Evolutionary conservation across 768 basidiomycete genomes (phyloP), one percentile per base, ranked within the genome.

Genomic region (Russula sp.): DNA sequence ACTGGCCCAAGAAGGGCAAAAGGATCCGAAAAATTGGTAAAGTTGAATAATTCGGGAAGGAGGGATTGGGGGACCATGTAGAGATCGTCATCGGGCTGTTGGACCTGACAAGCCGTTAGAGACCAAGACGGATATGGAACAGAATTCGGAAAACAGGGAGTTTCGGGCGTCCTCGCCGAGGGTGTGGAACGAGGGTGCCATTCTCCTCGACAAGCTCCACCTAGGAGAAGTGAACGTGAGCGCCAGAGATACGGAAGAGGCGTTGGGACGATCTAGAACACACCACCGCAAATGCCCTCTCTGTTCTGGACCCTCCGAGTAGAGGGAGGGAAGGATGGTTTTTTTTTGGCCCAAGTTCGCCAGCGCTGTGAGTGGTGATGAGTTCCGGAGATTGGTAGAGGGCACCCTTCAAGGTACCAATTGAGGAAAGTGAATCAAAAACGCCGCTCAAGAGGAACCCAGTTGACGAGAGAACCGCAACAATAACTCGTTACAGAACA

Each of bases 11-110:
- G 38, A 63, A 61, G 69, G 70, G 58, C 67, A 60, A 60, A 56
- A 47, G 36, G 70, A 55, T 56, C 70, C 71, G 65, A 48, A 53
- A 59, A 58, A 63, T 60, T 66, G 71, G 72, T 71, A 69, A 68
- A 58, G 45, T 60, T 52, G 54, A 59, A 54, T 56, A 58, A 56
- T 43, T 43, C 20, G 59, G 51, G 48, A 59, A 45, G 60, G 47
- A 29, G 25, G 25, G 25, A 29, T 29, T 29, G 25, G 25, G 25
- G 45, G 6, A 13, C 22, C 25, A 52, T 48, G 35, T 16, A 29
- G n/a, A 63, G 63, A 62, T 62, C 50, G 9, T 7, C 5, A 45
- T 47, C 53, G 43, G 25, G 20, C 11, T 42, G 25, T 29, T 29
- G 25, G 25, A 29, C 25, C 25, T 29, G 25, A 29, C 25, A 29